phyloP scores from a whole-genome alignment of 2,329 filamentous ascomycete species.

The Periconia macrospinosa region DNA sequence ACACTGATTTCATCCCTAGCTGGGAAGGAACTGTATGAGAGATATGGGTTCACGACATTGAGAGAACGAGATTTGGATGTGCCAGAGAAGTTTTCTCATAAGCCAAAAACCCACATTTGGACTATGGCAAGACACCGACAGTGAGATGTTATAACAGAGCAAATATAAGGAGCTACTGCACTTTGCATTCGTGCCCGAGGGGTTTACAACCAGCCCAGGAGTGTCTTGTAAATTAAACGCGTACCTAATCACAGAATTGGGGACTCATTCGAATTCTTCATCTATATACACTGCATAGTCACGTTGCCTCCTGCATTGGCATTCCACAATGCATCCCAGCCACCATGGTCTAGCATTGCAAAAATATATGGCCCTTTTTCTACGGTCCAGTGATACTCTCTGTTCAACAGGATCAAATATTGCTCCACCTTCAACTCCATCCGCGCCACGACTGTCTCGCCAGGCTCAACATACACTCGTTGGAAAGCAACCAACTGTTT shows the following conservation, averaged over 20 bases:
- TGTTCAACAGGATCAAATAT: conserved; percentile 48
- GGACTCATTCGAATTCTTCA: no score
- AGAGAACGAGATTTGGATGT: conserved; percentile 3
- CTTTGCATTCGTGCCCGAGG: no score
- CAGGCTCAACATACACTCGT: conserved; percentile 42
- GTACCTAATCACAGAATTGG: no score
- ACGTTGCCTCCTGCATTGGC: conserved; percentile 40
- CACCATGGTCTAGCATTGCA: conserved; percentile 47
- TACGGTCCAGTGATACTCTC: conserved; percentile 48
- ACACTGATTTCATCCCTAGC: conserved; percentile 1
- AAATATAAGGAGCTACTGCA: no score
- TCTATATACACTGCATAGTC: conserved; percentile 42
- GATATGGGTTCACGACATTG: conserved; percentile 1
- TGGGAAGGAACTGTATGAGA: conserved; percentile 8
- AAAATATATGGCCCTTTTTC: conserved; percentile 50
- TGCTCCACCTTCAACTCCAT: conserved; percentile 47
- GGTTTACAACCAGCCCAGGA: no score
- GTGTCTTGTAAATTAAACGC: no score
- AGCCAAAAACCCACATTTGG: conserved; percentile 4
- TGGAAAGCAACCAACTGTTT: conserved; percentile 50
- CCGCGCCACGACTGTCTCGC: conserved; percentile 32
- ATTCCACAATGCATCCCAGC: conserved; percentile 29
- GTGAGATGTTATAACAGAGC: no score
- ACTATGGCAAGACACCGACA: neutral
- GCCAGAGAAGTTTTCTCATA: conserved; percentile 7